phyloP scores from a whole-genome alignment of 1,139 yeast species.

The Hyphopichia burtonii region DNA sequence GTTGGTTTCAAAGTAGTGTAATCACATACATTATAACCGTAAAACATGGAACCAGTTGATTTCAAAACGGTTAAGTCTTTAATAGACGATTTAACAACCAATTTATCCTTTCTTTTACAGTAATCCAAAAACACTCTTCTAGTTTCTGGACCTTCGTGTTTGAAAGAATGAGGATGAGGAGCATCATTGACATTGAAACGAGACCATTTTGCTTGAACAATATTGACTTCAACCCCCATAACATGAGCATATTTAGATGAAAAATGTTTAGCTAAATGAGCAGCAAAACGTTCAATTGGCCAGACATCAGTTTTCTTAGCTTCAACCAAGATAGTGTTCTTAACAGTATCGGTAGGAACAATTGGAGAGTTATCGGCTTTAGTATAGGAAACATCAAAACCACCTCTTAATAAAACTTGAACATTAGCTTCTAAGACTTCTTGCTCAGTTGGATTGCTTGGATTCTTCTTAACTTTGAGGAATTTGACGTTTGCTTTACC shows the following conservation, averaged over 20 bases:
- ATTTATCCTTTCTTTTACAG: conserved; percentile 45
- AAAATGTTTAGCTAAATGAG: conserved; percentile 80
- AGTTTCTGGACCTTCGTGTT: conserved; percentile 80
- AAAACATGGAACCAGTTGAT: conserved; percentile 92
- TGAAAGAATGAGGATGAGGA: conserved; percentile 78
- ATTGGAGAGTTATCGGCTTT: conserved; percentile 83
- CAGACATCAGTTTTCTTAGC: conserved; percentile 81
- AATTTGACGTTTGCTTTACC: conserved; percentile 93
- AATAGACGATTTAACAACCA: conserved; percentile 64
- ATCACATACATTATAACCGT: conserved; percentile 82
- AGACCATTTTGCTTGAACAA: conserved; percentile 76
- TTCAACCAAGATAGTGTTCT: conserved; percentile 79
- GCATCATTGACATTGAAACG: conserved; percentile 73
- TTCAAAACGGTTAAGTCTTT: conserved; percentile 85
- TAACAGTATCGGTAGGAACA: conserved; percentile 93
- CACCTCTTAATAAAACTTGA: conserved; percentile 70
- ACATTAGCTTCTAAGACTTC: conserved; percentile 85
- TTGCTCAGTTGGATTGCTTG: conserved; percentile 66
- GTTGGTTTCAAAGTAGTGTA: conserved; percentile 85
- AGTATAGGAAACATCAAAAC: conserved; percentile 77
- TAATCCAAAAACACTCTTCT: conserved; percentile 60
- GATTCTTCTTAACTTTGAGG: conserved; percentile 79
- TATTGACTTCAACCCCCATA: conserved; percentile 62
- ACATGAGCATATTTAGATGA: conserved; percentile 73
- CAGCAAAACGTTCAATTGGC: conserved; percentile 91